Evolutionary conservation across 2,329 filamentous ascomycete species (phyloP).

Genomic region (Neofusicoccum ribis): DNA sequence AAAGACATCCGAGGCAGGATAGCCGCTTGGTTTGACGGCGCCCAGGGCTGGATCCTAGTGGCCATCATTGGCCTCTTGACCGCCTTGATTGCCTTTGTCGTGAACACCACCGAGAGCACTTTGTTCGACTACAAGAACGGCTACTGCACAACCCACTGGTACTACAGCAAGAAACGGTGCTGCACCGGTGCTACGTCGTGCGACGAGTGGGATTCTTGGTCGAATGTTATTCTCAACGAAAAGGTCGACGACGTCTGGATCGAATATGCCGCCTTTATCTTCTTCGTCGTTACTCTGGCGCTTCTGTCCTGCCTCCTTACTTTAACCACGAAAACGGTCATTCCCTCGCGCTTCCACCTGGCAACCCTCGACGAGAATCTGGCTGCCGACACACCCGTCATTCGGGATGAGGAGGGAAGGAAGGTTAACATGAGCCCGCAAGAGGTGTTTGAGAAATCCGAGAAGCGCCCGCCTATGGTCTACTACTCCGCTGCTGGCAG

Average conservation of each 20-base stretch:
- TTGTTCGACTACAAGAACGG: constrained; percentile 92
- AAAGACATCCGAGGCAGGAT: constrained; percentile 84
- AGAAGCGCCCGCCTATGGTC: constrained; percentile 68
- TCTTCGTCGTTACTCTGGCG: constrained; percentile 70
- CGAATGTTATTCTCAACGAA: constrained; percentile 56
- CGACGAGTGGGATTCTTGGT: constrained; percentile 64
- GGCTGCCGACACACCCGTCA: constrained; percentile 56
- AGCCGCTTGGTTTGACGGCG: constrained; percentile 75
- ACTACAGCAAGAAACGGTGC: constrained; percentile 68
- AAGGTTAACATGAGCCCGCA: constrained; percentile 45
- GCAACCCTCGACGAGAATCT: constrained; percentile 92
- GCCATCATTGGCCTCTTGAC: constrained; percentile 86
- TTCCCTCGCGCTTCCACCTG: constrained; percentile 83
- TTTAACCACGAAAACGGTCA: constrained; percentile 86
- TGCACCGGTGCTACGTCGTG: constrained; percentile 59
- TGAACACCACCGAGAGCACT: constrained; percentile 81
- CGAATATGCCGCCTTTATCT: constrained; percentile 76
- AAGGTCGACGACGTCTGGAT: constrained; percentile 57
- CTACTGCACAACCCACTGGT: constrained; percentile 73
- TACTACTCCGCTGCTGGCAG: constrained; percentile 96
- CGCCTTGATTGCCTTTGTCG: constrained; percentile 81
- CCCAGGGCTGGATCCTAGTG: constrained; percentile 92
- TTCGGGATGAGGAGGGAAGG: constrained; percentile 43
- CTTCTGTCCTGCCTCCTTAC: constrained; percentile 75
- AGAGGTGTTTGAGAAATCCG: constrained; percentile 40